Evolutionary conservation across 1,284 basidiomycete genomes (phyloP), one percentile per base, ranked within the genome.

Genomic region (Apiotrichum gracile): DNA sequence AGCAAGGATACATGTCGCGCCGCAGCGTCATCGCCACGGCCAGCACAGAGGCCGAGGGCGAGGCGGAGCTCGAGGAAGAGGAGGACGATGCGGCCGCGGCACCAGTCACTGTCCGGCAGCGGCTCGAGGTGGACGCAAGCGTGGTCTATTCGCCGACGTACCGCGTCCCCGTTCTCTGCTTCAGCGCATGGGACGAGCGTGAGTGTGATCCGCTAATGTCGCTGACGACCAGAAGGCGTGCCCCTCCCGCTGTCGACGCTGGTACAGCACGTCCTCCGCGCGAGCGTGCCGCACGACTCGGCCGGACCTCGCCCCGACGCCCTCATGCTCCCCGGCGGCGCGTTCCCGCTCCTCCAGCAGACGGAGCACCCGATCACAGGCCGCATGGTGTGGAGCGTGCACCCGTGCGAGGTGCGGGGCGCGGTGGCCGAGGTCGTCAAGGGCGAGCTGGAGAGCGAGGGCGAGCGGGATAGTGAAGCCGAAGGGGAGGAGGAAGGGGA

Each of bases 121-220:
- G 31, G 14, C 43, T 64, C 17, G 51, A 64, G 26, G 45, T 61
- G 13, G 64, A 70, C 38, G 49, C 55, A 33, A 42, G 51, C 37
- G 58, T 70, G 8, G 60, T 67, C 16, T 64, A 57, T 44, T 65
- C 63, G 2, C 57, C 55, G 47, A 67, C 61, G 5, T 67, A 67
- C 42, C 45, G 52, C 41, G 62, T 65, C 13, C 65, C 66, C 25
- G 61, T 64, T 56, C 61, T 67, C 22, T 66, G 64, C 39, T 47
- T 70, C 24, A 49, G 54, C 22, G 66, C 60, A 2, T 70, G 63
- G 63, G 63, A 68, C 47, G 51, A 56, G 39, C 49, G 68, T 70
- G 57, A 64, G 68, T 64, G 38, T 8, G 7, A 9, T 9, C 8
- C 8, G 14, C 5, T 25, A 16, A 7, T 19, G 21, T 33, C 5